Percentiles rank a stretch among this genome's conserved stretches.
Conservation (phyloP, 2,329 filamentous ascomycete genomes). For the Westerdykella ornata region DNA sequence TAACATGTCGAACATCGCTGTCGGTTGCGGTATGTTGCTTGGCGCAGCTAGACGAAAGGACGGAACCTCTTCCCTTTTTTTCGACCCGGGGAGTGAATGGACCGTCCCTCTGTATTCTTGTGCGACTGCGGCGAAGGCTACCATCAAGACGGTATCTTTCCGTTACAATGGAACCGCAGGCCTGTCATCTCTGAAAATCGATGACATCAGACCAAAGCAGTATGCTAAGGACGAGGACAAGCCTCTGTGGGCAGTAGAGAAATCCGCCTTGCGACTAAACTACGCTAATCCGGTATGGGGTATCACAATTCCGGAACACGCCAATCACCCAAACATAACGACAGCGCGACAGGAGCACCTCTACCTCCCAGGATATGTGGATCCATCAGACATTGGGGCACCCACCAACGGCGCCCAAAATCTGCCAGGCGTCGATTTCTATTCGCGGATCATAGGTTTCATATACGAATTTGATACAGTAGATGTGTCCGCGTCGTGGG, state of each 20-base stretch:
- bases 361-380: constrained; percentile 26
- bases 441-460: constrained; percentile 16
- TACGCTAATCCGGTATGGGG: constrained; percentile 39
- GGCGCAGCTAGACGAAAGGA: constrained; percentile 38
- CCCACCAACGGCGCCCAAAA: constrained; percentile 18
- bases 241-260: constrained; percentile 38
- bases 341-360: constrained; percentile 26
- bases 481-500: not conserved
- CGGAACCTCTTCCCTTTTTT: constrained; percentile 29
- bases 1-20: constrained; percentile 41
- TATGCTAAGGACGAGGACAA: constrained; percentile 29
- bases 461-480: constrained; percentile 13
- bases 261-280: constrained; percentile 13
- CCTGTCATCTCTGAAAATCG: constrained; percentile 33
- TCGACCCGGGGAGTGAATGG: constrained; percentile 41
- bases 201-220: constrained; percentile 32
- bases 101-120: constrained; percentile 42
- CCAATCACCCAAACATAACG: constrained; percentile 30
- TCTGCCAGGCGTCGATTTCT: constrained; percentile 35
- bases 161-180: constrained; percentile 36
- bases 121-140: constrained; percentile 39
- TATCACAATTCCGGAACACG: constrained; percentile 30
- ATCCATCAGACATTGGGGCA: not conserved
- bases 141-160: constrained; percentile 44
- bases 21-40: constrained; percentile 38